Base-by-base conservation (phyloP, 2,329 filamentous ascomycete species). In the Hypomyces perniciosus region DNA sequence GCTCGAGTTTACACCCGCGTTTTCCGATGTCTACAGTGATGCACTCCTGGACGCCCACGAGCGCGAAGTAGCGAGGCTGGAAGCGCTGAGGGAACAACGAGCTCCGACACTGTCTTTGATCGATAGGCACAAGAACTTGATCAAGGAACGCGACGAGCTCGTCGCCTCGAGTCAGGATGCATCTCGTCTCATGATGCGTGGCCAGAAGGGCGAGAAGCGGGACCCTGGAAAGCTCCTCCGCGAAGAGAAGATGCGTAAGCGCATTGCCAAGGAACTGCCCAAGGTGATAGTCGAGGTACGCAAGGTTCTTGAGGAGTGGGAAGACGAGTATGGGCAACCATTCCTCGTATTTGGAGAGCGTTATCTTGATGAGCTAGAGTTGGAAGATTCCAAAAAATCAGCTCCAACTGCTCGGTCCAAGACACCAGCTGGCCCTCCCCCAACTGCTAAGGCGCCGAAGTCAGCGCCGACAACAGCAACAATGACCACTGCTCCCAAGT, bases 201-300 rank as follows among this genome's bases (percentile, higher is more conserved):
- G 91, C 2, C 85, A 90, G 59, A 96, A 95, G 72, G 92, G 92
- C 49, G 92, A 97, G 72, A 89, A 85, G 69, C 88, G 95, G 56
- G 93, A 99, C 64, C 93, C 93, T 3, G 92, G 90, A 46, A 93
- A 96, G 71, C 78, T 99, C 12, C 76, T 99, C 47, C 81, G 93
- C 30, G 93, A 99, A 65, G 93, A 99, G 72, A 99, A 97, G 79
- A 95, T 96, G 89, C 84, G 93, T 54, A 99, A 99, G 80, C 81
- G 91, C 52, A 96, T 99, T 55, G 81, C 91, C 28, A 99, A 97
- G 69, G 93, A 99, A 64, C 75, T 99, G 30, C 93, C 93, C 50
- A 97, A 95, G 73, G 79, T 99, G 40, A 85, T 92, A 52, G 79
- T 79, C 1, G 90, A 97, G n/a, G 72, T 99, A 52, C 81, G 81